Base-by-base conservation (phyloP, 169 alveolate genomes). In the Plasmodium billcollinsi region DNA sequence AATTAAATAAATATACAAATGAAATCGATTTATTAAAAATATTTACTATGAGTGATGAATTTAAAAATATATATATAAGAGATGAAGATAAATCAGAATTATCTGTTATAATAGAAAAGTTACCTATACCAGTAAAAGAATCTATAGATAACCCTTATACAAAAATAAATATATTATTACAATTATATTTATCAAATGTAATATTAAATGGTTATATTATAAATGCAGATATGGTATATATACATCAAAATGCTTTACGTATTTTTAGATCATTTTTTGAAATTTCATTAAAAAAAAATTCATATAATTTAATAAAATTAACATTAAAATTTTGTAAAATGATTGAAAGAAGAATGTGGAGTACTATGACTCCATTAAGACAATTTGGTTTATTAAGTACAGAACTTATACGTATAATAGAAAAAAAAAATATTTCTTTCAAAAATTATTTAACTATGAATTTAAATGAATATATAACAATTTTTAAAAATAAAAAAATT, bases 341-440 rank as follows among this genome's bases (percentile, higher is more conserved):
- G 99, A 97, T 99, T 21, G 99, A 99, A 88, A 97, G 97, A 86
- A 93, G 99, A 88, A 97, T 98, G 99, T 98, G 99, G 99, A 96
- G 97, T 56, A 96, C 98, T 43, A 98, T 97, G 99, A 95, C 99
- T 1, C 99, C 99, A 0, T 94, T 99, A 93, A 96, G 99, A 83
- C 99, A 99, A 95, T 99, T 99, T 96, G 98, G 98, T 74, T 97
- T 96, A 2, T 86, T 97, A 47, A 97, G 97, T n/a, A 93, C 98
- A 85, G 99, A 98, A 59, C 88, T 98, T 58, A 88, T 98, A 74
- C 89, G 98, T 74, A 97, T 97, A 91, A 93, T 99, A 45, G 99
- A 99, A 92, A 97, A 97, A 91, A 98, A 98, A 88, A 99, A 99
- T 89, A 93, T 98, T 69, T 95, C 98, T 1, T 99, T 99, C 98